These are phyloP conservation scores for Amylocystis lapponica DNA, from an alignment of 768 basidiomycete genomes.

Conservation along the genomic window DNA sequence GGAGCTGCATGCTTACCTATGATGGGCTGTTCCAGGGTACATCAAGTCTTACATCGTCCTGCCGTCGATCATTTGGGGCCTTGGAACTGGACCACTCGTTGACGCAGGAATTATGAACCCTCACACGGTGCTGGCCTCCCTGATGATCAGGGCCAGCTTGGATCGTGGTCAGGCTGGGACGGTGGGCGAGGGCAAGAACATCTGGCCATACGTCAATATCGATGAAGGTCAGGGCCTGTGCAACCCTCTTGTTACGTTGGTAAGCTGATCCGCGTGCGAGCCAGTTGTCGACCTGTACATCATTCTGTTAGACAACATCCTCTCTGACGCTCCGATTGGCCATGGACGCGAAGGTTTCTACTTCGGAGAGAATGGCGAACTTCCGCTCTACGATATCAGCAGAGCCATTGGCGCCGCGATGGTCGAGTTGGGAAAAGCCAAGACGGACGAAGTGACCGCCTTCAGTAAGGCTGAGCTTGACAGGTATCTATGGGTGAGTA, in stretches of 20 bases:
- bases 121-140: conserved; percentile 44
- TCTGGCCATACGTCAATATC: conserved; percentile 55
- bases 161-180: conserved; percentile 43
- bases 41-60: conserved; percentile 45
- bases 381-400: conserved; percentile 26
- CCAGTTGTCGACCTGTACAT: conserved; percentile 38
- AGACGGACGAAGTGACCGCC: conserved; percentile 31
- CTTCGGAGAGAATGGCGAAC: conserved; percentile 24
- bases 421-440: conserved; percentile 19
- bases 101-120: conserved; percentile 46
- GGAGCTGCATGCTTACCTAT: conserved; percentile 41
- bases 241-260: background rate
- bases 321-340: conserved; percentile 11
- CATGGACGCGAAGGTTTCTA: conserved; percentile 31
- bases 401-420: conserved; percentile 29
- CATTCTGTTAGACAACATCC: conserved; percentile 33
- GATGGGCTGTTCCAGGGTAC: conserved; percentile 37
- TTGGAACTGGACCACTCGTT: conserved; percentile 50
- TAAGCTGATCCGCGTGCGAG: too few species aligned
- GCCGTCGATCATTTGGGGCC: conserved; percentile 52
- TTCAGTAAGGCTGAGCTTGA: conserved; percentile 41
- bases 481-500: too few species aligned
- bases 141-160: conserved; percentile 37
- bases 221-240: conserved; percentile 32
- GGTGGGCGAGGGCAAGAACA: conserved; percentile 48